These are phyloP conservation scores for Skeletonema marinoi DNA, from an alignment of 108 stramenopile species.

Conservation along the genomic window DNA sequence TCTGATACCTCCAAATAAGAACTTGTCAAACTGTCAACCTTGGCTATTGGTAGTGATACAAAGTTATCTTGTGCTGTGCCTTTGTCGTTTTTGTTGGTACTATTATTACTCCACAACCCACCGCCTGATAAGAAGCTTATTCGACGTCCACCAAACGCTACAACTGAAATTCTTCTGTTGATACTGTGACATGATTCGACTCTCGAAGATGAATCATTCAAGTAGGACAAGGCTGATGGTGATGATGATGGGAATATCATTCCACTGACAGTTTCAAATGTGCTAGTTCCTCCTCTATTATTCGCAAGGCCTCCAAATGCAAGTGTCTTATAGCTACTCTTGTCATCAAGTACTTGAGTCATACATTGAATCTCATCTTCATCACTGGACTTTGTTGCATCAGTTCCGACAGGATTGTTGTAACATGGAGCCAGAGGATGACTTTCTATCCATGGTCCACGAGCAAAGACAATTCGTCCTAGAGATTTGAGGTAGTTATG, in stretches of 20 bases:
- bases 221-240: neutral
- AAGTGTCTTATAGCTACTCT: neutral
- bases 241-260: slow-evolving; percentile 18
- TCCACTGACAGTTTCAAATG: slow-evolving; percentile 8
- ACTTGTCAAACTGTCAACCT: neutral
- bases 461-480: slow-evolving; percentile 7
- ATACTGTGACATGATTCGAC: neutral
- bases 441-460: slow-evolving; percentile 16
- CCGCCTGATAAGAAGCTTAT: slow-evolving; percentile 41
- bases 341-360: neutral
- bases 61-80: slow-evolving; percentile 7
- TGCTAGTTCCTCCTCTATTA: neutral
- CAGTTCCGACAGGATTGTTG: neutral
- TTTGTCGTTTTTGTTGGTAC: neutral
- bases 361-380: no score
- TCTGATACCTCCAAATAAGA: slow-evolving; percentile 48
- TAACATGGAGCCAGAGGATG: neutral
- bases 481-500: neutral
- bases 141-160: slow-evolving; percentile 28
- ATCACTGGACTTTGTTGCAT: neutral
- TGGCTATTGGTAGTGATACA: slow-evolving; percentile 23
- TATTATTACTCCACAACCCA: slow-evolving; percentile 23
- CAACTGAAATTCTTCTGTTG: slow-evolving; percentile 1
- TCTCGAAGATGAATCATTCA: neutral
- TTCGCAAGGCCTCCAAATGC: neutral